Conservation (phyloP, 495 filamentous ascomycete species). For the Umbilicaria muhlenbergii region DNA sequence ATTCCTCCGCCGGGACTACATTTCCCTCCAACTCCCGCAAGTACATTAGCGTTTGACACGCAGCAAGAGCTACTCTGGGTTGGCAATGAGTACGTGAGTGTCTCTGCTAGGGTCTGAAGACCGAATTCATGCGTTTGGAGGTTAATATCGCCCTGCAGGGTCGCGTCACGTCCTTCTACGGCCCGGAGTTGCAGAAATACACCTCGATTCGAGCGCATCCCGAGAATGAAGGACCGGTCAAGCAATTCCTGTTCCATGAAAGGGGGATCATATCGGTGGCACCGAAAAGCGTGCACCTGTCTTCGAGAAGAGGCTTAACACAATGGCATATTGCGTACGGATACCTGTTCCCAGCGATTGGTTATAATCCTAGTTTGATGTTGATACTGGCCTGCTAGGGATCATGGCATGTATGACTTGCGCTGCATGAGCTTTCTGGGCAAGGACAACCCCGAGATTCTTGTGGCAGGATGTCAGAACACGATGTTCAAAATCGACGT, state of each 20-base stretch:
- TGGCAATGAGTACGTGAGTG: conserved; percentile 70
- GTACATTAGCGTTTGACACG: conserved; percentile 67
- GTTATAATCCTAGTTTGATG: background rate
- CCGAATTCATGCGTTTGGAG: background rate
- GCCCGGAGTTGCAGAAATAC: conserved; percentile 61
- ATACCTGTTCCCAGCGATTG: background rate
- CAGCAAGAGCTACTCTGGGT: conserved; percentile 80
- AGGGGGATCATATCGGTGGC: conserved; percentile 72
- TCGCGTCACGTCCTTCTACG: conserved; percentile 71
- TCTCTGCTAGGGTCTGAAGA: background rate
- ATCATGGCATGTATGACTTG: conserved; percentile 64
- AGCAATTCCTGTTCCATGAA: conserved; percentile 73
- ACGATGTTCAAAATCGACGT: conserved; percentile 85
- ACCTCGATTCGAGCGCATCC: conserved; percentile 63
- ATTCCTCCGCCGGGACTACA: conserved; percentile 3
- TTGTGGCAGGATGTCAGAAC: conserved; percentile 74
- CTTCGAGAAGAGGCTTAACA: conserved; percentile 59
- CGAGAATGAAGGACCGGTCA: conserved; percentile 49
- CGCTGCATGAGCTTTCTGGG: conserved; percentile 90
- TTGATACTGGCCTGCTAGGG: conserved; percentile 21
- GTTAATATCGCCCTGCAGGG: conserved; percentile 35
- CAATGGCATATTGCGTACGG: conserved; percentile 69
- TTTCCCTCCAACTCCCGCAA: background rate
- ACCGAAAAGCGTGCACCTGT: conserved; percentile 68
- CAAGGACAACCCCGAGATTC: conserved; percentile 60